Conservation (phyloP, 2,329 filamentous ascomycete genomes). For the Periglandula ipomoeae region DNA sequence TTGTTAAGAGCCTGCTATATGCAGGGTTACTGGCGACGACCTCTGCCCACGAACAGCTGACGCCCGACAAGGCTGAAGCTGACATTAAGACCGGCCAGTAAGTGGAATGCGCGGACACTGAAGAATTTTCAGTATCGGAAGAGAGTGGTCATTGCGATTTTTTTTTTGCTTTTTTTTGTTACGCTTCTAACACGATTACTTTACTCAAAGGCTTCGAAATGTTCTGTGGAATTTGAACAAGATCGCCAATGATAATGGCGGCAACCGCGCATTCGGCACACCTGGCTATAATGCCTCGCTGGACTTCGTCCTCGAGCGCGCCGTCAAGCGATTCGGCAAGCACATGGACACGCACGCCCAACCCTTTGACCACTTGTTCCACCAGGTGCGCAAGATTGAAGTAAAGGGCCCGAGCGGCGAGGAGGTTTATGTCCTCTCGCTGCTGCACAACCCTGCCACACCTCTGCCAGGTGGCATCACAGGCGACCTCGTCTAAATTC, state of each 20-base stretch:
- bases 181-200: no score
- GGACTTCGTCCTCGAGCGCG: slow-evolving; percentile 44
- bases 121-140: neutral
- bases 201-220: slow-evolving; percentile 41
- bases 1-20: slow-evolving; percentile 8
- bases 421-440: slow-evolving; percentile 31
- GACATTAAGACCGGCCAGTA: slow-evolving; percentile 30
- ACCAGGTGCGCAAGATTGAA: slow-evolving; percentile 30
- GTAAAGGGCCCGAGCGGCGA: slow-evolving; percentile 36
- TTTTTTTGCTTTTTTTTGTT: neutral
- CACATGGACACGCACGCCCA: slow-evolving; percentile 36
- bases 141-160: no score
- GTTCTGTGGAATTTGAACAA: slow-evolving; percentile 45
- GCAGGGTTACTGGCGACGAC: slow-evolving; percentile 10
- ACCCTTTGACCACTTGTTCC: slow-evolving; percentile 37
- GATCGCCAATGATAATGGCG: slow-evolving; percentile 45
- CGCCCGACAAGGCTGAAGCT: slow-evolving; percentile 28
- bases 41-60: slow-evolving; percentile 24
- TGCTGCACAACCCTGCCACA: slow-evolving; percentile 39
- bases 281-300: slow-evolving; percentile 50
- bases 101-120: slow-evolving; percentile 9
- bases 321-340: slow-evolving; percentile 27
- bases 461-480: slow-evolving; percentile 26
- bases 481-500: slow-evolving; percentile 23
- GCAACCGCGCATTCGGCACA: slow-evolving; percentile 50